Base-by-base conservation (phyloP, 2,329 filamentous ascomycete genomes). In the Alternaria sp. region DNA sequence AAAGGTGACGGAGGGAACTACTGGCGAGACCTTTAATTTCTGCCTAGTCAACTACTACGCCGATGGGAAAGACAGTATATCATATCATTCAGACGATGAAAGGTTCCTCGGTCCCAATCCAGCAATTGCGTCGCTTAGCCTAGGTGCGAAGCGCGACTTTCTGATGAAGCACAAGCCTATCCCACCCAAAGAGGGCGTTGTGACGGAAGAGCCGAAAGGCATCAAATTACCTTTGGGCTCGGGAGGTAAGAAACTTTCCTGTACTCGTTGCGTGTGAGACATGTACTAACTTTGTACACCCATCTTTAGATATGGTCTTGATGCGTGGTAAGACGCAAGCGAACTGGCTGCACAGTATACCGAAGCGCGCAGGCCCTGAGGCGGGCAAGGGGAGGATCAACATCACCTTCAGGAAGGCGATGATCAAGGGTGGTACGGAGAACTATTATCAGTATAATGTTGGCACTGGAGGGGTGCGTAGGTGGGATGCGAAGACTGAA, bases 361-460 rank as follows among this genome's bases (percentile, higher is more conserved):
- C 91, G 0, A 93, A 93, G 75, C 79, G 90, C 21, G 88, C 85
- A 37, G 88, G 88, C 3, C 86, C 83, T 7, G 82, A 83, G 72
- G 86, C 85, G 42, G 84, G 83, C 29, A 83, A 83, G 50, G 88
- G 89, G 29, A 85, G 86, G 24, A 83, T 84, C 66, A 94, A 94
- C 71, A 93, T 94, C 62, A 94, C 91, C 0, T 92, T 93, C 71
- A 81, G 91, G 28, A 84, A 83, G 65, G 91, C 89, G 23, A 83
- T 92, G 81, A 82, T 90, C 23, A 89, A 84, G 65, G 89, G 81
- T 3, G 90, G 90, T 1, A 93, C 90, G 28, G 88, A 92, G 69
- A 94, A 94, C 75, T 93, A 94, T 75, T 93, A 94, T 75, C 86
- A 87, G 71, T 94, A 94, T 77, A 94, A 94, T 77, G 89, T 93